A percentile compares a stretch with the other conserved stretches of the same genome.
Evolutionary conservation across 2,329 filamentous ascomycete genomes (phyloP).

Genomic region (Pyricularia sp.): DNA sequence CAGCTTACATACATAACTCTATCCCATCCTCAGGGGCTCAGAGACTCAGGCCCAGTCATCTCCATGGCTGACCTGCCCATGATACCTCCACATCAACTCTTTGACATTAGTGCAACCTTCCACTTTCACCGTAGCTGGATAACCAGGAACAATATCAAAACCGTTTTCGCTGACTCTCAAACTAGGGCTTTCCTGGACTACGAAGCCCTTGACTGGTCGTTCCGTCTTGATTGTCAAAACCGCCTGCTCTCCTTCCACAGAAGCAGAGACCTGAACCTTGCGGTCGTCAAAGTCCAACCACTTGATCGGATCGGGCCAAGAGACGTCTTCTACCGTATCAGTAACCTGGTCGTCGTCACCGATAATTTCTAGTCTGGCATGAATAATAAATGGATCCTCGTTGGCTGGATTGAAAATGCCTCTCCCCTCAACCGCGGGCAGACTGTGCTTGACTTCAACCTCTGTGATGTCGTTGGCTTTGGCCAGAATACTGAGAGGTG

Average conservation of each 20-base stretch:
- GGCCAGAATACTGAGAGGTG: constrained; percentile 15
- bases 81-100: constrained; percentile 11
- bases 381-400: constrained; percentile 21
- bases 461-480: constrained; percentile 29
- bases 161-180: constrained; percentile 45
- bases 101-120: constrained; percentile 6
- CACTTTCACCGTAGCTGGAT: constrained; percentile 13
- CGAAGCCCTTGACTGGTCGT: constrained; percentile 47
- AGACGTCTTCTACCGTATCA: constrained; percentile 27
- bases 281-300: constrained; percentile 42
- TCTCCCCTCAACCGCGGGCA: constrained; percentile 11
- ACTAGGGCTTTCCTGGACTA: constrained; percentile 36
- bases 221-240: constrained; percentile 19
- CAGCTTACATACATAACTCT: neutral
- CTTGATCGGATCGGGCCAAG: constrained; percentile 56
- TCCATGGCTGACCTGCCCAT: constrained; percentile 3
- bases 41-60: neutral
- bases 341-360: constrained; percentile 26
- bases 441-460: constrained; percentile 23
- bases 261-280: constrained; percentile 20
- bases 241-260: constrained; percentile 11
- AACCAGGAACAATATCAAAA: constrained; percentile 46
- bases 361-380: constrained; percentile 28
- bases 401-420: neutral
- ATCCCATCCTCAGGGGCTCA: neutral